Evolutionary conservation across 192 early-diverging fungal genomes (phyloP).

Genomic region (Coemansia sp.): DNA sequence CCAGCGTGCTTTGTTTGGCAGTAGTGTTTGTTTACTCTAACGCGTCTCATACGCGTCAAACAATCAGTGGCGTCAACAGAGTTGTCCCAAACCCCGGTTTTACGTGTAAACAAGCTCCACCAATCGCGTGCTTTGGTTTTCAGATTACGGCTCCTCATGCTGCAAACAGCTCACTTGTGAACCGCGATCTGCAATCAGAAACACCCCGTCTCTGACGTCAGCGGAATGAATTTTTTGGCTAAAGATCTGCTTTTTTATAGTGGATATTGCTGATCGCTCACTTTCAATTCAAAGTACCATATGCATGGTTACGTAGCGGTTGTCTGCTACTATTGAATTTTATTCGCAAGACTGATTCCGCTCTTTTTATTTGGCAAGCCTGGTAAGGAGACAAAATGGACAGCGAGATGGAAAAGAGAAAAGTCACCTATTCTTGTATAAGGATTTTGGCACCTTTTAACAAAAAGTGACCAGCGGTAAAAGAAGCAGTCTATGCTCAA

Average conservation of each 20-base stretch:
- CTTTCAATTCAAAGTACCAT: not conserved
- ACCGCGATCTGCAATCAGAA: not conserved
- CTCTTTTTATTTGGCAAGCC: not conserved
- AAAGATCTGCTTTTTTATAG: too few species aligned
- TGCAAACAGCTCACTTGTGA: not conserved
- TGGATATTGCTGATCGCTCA: not conserved
- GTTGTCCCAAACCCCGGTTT: not conserved
- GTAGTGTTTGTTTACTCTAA: slow-evolving; percentile 2
- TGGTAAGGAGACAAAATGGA: not conserved
- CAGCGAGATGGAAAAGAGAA: not conserved
- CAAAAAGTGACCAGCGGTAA: too few species aligned
- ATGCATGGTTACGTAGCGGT: slow-evolving; percentile 5
- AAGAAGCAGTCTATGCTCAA: too few species aligned
- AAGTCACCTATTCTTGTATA: not conserved
- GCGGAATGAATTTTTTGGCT: not conserved
- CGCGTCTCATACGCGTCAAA: not conserved
- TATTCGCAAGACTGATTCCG: not conserved
- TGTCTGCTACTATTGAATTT: not conserved
- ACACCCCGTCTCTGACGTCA: not conserved
- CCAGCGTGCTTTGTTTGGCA: not conserved
- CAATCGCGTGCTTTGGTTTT: not conserved
- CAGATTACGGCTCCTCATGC: not conserved
- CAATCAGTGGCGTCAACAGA: not conserved
- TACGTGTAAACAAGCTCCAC: not conserved
- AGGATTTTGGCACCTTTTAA: too few species aligned